Evolutionary conservation across 1,139 yeast species (phyloP).

Genomic region (Citeromyces siamensis): DNA sequence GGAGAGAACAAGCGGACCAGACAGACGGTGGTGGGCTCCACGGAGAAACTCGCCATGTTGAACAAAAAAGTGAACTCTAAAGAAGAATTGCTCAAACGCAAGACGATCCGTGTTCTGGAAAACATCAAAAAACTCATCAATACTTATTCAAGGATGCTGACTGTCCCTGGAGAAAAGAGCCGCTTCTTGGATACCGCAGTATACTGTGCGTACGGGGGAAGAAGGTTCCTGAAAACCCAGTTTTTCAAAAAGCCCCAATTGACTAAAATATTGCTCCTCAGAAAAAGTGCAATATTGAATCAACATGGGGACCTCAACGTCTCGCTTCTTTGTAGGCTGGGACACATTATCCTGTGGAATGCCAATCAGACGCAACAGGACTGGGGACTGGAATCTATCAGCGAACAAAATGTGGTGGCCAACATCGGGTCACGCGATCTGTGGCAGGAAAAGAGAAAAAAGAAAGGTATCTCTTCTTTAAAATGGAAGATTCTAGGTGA

Average conservation of each 20-base stretch:
- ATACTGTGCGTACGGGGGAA: background rate
- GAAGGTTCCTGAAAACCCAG: background rate
- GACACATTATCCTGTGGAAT: background rate
- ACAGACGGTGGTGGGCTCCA: too few relatives aligned
- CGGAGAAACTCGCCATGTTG: too few relatives aligned
- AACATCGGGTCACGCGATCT: background rate
- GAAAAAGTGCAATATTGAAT: background rate
- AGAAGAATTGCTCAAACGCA: too few relatives aligned
- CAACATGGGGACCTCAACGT: background rate
- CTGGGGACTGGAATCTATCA: background rate
- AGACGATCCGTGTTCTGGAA: too few relatives aligned
- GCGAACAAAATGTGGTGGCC: background rate
- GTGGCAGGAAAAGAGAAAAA: background rate
- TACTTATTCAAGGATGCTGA: background rate
- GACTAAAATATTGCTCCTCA: background rate
- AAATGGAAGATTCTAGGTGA: slow-evolving; percentile 1
- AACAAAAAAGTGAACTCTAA: too few relatives aligned
- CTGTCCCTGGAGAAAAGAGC: background rate
- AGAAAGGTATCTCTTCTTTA: background rate
- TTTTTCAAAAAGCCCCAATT: background rate
- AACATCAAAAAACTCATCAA: too few relatives aligned
- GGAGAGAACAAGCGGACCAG: too few relatives aligned
- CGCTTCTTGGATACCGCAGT: background rate
- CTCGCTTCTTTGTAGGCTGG: background rate
- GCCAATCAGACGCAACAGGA: background rate